Percentiles rank a stretch among this genome's conserved stretches.
Conservation (phyloP, 1,284 basidiomycete genomes). For the Marasmius tenuissimus region DNA sequence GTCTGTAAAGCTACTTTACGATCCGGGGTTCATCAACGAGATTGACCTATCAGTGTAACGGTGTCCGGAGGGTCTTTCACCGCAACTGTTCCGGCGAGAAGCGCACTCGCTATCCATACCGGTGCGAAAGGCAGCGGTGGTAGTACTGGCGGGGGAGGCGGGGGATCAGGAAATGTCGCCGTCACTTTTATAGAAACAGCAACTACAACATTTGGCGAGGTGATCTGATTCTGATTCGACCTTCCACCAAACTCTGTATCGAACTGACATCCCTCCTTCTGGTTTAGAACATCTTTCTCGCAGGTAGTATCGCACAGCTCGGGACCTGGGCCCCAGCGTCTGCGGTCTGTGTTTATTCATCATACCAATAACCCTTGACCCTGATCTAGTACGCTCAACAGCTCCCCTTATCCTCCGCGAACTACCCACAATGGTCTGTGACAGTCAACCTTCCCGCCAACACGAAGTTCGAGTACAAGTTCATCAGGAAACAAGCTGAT, state of each 20-base stretch:
- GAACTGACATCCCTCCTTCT: not conserved
- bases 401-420: slow-evolving; percentile 52
- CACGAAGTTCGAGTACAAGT: slow-evolving; percentile 59
- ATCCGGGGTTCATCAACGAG: not conserved
- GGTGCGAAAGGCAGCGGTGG: slow-evolving; percentile 30
- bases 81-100: slow-evolving; percentile 50
- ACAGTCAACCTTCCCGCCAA: slow-evolving; percentile 48
- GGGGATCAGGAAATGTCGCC: slow-evolving; percentile 28
- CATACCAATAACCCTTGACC: not conserved
- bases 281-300: slow-evolving; percentile 56
- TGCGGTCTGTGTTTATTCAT: slow-evolving; percentile 35
- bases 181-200: slow-evolving; percentile 55
- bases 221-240: slow-evolving; percentile 21
- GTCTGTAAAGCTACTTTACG: slow-evolving; percentile 15
- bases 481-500: slow-evolving; percentile 54
- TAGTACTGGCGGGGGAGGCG: slow-evolving; percentile 13
- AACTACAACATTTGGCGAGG: slow-evolving; percentile 57
- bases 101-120: slow-evolving; percentile 60
- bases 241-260: not conserved
- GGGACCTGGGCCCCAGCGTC: slow-evolving; percentile 48
- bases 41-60: slow-evolving; percentile 36
- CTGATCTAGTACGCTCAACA: slow-evolving; percentile 20
- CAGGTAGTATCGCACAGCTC: slow-evolving; percentile 55
- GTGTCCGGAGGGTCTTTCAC: slow-evolving; percentile 54
- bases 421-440: slow-evolving; percentile 58